These are phyloP conservation scores for Aureobasidium sp. DNA, from an alignment of 2,329 filamentous ascomycete genomes.

Conservation along the genomic window DNA sequence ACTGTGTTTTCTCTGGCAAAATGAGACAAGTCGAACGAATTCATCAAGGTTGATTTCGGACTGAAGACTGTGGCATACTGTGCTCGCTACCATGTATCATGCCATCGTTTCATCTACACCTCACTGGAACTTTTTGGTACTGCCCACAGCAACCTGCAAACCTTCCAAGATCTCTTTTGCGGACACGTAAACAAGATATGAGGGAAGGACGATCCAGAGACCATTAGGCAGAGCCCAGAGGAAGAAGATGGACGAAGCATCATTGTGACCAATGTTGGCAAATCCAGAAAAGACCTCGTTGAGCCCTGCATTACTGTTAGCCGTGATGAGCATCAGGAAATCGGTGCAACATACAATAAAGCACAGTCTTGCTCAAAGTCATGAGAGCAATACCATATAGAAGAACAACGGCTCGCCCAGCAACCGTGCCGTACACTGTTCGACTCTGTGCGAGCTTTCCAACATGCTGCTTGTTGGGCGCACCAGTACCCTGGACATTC, in stretches of 20 bases:
- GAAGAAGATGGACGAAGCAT: conserved; percentile 44
- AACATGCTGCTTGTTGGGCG: conserved; percentile 34
- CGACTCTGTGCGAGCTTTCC: conserved; percentile 44
- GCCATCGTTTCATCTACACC: not conserved
- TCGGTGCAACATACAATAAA: conserved; percentile 49
- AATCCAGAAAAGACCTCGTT: conserved; percentile 57
- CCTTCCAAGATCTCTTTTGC: conserved; percentile 56
- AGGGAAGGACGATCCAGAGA: conserved; percentile 49
- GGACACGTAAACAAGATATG: conserved; percentile 55
- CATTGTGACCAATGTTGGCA: conserved; percentile 57
- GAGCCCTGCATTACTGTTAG: conserved; percentile 25
- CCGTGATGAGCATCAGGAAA: not conserved
- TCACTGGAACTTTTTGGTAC: conserved; percentile 21
- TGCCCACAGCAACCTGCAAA: conserved; percentile 40
- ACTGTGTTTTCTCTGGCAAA: not conserved
- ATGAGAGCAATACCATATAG: conserved; percentile 54
- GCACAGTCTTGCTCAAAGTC: conserved; percentile 60
- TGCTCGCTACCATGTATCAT: not conserved
- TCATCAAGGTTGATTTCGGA: not conserved
- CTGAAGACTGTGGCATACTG: not conserved
- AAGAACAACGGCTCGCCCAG: conserved; percentile 50
- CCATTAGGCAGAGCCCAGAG: conserved; percentile 59
- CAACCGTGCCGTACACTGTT: conserved; percentile 45
- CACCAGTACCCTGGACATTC: conserved; percentile 31
- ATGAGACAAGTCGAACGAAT: not conserved